Evolutionary conservation across 176 grass and related monocot species (phyloP).

Genomic region (Raddia guianensis): DNA sequence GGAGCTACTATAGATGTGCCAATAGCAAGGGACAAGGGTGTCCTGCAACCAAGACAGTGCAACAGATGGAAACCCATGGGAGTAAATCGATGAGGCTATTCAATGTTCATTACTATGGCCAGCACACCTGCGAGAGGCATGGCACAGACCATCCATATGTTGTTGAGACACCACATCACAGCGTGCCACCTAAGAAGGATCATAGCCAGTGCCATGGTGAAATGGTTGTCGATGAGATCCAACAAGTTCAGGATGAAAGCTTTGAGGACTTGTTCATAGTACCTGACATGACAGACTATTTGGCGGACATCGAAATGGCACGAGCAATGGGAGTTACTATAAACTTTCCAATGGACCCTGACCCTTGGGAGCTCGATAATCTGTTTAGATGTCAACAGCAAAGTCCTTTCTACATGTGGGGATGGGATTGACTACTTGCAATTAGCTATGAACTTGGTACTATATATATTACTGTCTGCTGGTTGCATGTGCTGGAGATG

Average conservation of each 20-base stretch:
- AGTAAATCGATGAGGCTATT: neutral
- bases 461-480: neutral
- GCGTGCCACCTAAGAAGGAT: neutral
- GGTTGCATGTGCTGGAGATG: neutral
- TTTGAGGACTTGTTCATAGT: conserved; percentile 3
- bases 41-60: conserved; percentile 37
- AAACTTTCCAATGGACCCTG: neutral
- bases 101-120: conserved; percentile 26
- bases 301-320: conserved; percentile 5
- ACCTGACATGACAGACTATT: conserved; percentile 16
- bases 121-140: conserved; percentile 21
- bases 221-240: neutral
- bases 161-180: neutral
- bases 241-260: conserved; percentile 16
- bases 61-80: conserved; percentile 33
- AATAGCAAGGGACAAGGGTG: conserved; percentile 38
- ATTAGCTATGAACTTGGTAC: neutral
- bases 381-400: neutral
- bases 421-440: neutral
- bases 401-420: neutral
- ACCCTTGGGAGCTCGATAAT: neutral
- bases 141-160: neutral
- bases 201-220: neutral
- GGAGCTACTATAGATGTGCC: conserved; percentile 50
- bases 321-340: neutral